Evolutionary conservation across 1,284 basidiomycete genomes (phyloP).

Genomic region (Tilletia setariae): DNA sequence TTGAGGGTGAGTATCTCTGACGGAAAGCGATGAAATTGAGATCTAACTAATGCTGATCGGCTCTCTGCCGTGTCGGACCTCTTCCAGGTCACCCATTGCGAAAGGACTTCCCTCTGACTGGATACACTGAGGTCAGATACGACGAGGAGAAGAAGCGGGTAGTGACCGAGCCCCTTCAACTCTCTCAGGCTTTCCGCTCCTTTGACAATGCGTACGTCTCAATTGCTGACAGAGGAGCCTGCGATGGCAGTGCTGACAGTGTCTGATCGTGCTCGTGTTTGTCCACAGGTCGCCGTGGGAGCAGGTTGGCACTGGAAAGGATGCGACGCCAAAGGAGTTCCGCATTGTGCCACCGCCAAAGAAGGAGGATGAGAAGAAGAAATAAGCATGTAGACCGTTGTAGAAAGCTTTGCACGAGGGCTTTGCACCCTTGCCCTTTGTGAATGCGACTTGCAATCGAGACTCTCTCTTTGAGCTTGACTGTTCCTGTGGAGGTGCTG

Average conservation of each 20-base stretch:
- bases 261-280: background rate
- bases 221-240: no score
- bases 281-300: slow-evolving; percentile 78
- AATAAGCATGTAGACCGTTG: slow-evolving; percentile 19
- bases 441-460: no score
- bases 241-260: no score
- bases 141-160: slow-evolving; percentile 98
- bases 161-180: slow-evolving; percentile 93
- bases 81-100: slow-evolving; percentile 71
- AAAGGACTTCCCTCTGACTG: slow-evolving; percentile 96
- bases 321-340: slow-evolving; percentile 61
- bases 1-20: slow-evolving; percentile 67
- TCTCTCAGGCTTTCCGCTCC: slow-evolving; percentile 97
- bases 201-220: slow-evolving; percentile 65
- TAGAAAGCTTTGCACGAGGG: background rate
- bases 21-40: background rate
- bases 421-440: no score
- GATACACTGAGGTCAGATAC: slow-evolving; percentile 95
- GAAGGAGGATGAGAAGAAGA: slow-evolving; percentile 52
- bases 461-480: no score
- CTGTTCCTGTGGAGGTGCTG: no score
- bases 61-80: background rate
- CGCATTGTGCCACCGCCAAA: slow-evolving; percentile 56
- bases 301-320: slow-evolving; percentile 81
- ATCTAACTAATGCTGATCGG: background rate